Base-by-base conservation (phyloP, 345 rosid genomes). In the Geranium rotundifolium region DNA sequence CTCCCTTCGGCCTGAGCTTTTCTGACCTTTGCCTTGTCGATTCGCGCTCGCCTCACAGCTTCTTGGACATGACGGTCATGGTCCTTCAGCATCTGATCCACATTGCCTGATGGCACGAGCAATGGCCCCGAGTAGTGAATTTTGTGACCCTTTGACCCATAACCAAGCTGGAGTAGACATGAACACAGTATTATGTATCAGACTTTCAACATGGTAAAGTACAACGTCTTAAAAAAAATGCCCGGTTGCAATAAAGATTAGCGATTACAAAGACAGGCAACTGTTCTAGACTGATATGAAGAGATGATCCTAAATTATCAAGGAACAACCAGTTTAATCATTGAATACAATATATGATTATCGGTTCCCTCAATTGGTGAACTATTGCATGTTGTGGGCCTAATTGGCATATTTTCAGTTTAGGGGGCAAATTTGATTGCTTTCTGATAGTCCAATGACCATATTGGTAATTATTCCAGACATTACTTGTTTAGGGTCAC, bases 11-110 rank as follows among this genome's bases (percentile, higher is more conserved):
- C 78, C 75, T 89, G 90, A 62, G 77, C 72, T 75, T 80, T 90
- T 73, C 78, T 85, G 65, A 82, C 81, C 71, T 85, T 86, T 66
- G 96, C 95, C 76, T 85, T 93, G 68, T 88, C 99, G 9, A 84
- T 70, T 16, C 99, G 77, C 52, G 99, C 87, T 79, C 89, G 87
- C 65, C 97, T 74, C 41, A 80, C 90, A 46, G 95, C 97, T 76
- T 93, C 99, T 74, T 93, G 99, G 65, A 93, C 83, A 29, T 90
- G 99, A 31, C 97, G 96, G 68, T 93, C 99, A 23, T 93, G 99
- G 67, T 93, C 97, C 79, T 85, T 93, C n/a, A 93, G 75, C 82
- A 86, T 78, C 69, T 93, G 96, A 70, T 93, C 99, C 91, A 85
- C 74, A 74, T 88, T 90, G 60, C 90, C 90, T 4, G 97, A 81